Evolutionary conservation across 345 rosid genomes (phyloP), one percentile per base, ranked within the genome.

Genomic region (Rhizophora apiculata): DNA sequence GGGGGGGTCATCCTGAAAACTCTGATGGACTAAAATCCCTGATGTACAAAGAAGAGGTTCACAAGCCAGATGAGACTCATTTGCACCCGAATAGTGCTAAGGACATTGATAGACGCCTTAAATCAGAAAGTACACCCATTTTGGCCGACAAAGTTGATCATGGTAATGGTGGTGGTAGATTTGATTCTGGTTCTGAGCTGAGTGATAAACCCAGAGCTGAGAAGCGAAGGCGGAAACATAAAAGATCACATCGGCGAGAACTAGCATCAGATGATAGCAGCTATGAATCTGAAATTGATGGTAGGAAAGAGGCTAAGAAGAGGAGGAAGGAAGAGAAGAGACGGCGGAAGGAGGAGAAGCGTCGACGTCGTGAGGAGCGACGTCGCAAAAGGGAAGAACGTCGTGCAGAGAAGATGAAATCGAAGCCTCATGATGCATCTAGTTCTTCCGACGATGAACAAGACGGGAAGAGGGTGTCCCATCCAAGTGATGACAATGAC

Each of bases 241-340:
- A 82, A 80, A 81, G 88, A 72, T 82, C 83, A 16, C 81, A 73
- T 32, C 83, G 80, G 78, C 83, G 64, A 69, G 88, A 81, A 69
- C 73, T 55, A 66, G 80, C 89, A 46, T 89, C 96, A 64, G 93
- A 82, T 74, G 88, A 82, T 53, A 72, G 69, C 70, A 87, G 89
- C 73, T 71, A 72, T 80, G 91, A 80, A 70, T 90, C 96, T 73
- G 94, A 89, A 67, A 51, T 78, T 62, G 96, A 83, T 68, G 90
- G 83, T 65, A 92, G 86, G 86, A 96, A 86, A 83, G 97, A 90
- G 74, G 83, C 86, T 64, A 92, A 92, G 79, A 85, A 84, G 90
- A 89, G 89, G 85, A 85, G 82, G 80, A 96, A 80, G 79, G 98
- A 89, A 74, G 99, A 92, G 73, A 95, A 85, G 83, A 92, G 88